Percentiles rank a stretch among this genome's conserved stretches.
phyloP scores from a whole-genome alignment of 352 stramenopile species.

The Pythium dissimile region DNA sequence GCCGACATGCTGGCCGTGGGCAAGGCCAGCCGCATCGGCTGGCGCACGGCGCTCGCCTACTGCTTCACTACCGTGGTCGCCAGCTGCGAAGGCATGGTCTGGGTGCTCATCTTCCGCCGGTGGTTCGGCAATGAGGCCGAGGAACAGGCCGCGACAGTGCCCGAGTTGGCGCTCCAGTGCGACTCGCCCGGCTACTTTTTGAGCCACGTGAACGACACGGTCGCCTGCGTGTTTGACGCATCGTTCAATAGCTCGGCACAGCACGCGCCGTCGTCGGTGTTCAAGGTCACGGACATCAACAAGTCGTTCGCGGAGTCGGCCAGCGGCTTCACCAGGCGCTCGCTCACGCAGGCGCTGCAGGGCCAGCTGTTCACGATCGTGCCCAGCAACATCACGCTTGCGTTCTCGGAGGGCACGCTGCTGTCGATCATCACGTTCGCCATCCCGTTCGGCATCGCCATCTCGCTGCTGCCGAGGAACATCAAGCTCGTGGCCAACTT shows the following conservation, averaged over 20 bases:
- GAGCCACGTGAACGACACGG: conserved; percentile 19
- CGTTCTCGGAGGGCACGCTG: conserved; percentile 27
- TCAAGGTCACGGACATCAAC: conserved; percentile 23
- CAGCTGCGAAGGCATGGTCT: conserved; percentile 13
- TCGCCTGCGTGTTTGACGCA: conserved; percentile 11
- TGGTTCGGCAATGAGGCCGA: conserved; percentile 12
- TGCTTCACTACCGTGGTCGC: conserved; percentile 19
- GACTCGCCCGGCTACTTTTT: conserved; percentile 13
- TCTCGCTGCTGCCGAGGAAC: conserved; percentile 15
- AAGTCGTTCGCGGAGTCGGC: conserved; percentile 6
- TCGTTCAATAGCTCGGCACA: conserved; percentile 1
- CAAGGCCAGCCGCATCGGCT: conserved; percentile 28
- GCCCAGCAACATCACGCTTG: conserved; percentile 27
- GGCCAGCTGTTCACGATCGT: conserved; percentile 21
- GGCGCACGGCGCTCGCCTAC: conserved; percentile 26
- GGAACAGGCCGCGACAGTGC: background rate
- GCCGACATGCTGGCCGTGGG: conserved; percentile 32
- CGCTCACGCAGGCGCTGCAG: conserved; percentile 18
- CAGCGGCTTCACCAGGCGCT: conserved; percentile 4
- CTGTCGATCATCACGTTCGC: conserved; percentile 38
- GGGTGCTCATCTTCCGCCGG: conserved; percentile 17
- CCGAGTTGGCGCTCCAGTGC: conserved; percentile 18
- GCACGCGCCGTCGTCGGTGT: conserved; percentile 16
- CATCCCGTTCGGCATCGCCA: conserved; percentile 28
- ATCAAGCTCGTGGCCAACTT: conserved; percentile 21